A percentile compares a stretch with the other conserved stretches of the same genome.
These are phyloP conservation scores for Acanthamoeba polyphaga DNA, from an alignment of 208 protist species.

Conservation along the genomic window DNA sequence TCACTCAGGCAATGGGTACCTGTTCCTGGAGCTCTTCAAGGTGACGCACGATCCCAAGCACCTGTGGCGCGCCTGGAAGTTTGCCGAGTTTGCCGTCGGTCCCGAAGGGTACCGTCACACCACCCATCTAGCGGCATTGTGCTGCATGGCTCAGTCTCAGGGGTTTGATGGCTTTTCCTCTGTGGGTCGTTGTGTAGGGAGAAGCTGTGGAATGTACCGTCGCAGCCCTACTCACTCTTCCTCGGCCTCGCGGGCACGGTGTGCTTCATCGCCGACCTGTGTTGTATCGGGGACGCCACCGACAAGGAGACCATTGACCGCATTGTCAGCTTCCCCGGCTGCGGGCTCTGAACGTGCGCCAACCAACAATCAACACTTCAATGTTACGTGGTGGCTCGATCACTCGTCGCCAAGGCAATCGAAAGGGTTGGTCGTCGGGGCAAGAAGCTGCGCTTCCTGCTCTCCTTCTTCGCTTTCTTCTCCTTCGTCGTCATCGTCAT, in stretches of 20 bases:
- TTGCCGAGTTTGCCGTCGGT: conserved; percentile 24
- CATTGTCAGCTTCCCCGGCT: neutral
- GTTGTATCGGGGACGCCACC: neutral
- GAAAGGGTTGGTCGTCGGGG: no score
- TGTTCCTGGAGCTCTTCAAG: conserved; percentile 61
- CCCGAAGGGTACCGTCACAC: neutral
- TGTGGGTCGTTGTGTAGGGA: neutral
- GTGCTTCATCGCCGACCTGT: conserved; percentile 41
- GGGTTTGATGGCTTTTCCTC: neutral
- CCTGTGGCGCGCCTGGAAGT: conserved; percentile 38
- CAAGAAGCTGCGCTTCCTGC: no score
- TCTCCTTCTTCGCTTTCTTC: neutral
- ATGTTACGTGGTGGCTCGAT: no score
- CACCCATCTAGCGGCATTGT: no score
- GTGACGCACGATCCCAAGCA: conserved; percentile 17
- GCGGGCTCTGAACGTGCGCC: neutral
- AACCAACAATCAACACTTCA: no score
- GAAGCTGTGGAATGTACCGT: conserved; percentile 59
- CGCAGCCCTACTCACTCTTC: conserved; percentile 68
- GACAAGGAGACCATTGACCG: neutral
- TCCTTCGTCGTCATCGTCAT: neutral
- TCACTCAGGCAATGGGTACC: conserved; percentile 32
- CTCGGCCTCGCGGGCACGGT: conserved; percentile 2
- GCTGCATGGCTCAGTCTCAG: neutral
- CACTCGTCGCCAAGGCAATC: no score